Evolutionary conservation across 2,329 filamentous ascomycete species (phyloP).

Genomic region (Volutella citrinella): DNA sequence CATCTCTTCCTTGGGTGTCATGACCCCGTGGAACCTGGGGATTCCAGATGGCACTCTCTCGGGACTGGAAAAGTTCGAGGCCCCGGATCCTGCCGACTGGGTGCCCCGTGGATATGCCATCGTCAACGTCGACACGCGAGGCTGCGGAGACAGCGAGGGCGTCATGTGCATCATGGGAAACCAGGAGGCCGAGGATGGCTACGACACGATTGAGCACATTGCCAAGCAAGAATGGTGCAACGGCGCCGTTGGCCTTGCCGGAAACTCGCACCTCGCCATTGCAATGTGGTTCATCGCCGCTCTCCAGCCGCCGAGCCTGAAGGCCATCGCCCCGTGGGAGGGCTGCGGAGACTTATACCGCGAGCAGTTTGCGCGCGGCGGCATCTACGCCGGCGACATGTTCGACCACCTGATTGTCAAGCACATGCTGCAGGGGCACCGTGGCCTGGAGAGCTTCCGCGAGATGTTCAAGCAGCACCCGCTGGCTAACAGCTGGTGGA

Average conservation of each 20-base stretch:
- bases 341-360: slow-evolving; percentile 7
- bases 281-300: slow-evolving; percentile 7
- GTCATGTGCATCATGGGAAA: slow-evolving; percentile 3
- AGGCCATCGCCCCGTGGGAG: slow-evolving; percentile 14
- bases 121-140: slow-evolving; percentile 6
- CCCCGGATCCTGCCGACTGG: slow-evolving; percentile 9
- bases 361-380: slow-evolving; percentile 24
- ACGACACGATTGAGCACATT: slow-evolving; percentile 7
- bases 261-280: slow-evolving; percentile 11
- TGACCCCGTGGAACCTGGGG: slow-evolving; percentile 5
- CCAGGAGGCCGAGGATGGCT: slow-evolving; percentile 9
- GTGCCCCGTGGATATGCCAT: slow-evolving; percentile 4
- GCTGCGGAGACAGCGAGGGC: slow-evolving; percentile 3
- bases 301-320: slow-evolving; percentile 2
- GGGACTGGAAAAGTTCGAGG: slow-evolving; percentile 13
- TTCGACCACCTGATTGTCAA: slow-evolving; percentile 15
- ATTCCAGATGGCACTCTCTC: background rate
- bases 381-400: slow-evolving; percentile 10
- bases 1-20: background rate
- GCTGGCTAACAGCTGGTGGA: slow-evolving; percentile 20
- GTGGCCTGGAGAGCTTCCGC: slow-evolving; percentile 19
- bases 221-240: slow-evolving; percentile 9
- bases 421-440: slow-evolving; percentile 17
- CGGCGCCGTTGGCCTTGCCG: slow-evolving; percentile 6
- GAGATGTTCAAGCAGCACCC: slow-evolving; percentile 18